Percentiles rank a stretch among this genome's conserved stretches.
Conservation (phyloP, 495 filamentous ascomycete species). For the Geopyxis carbonaria region DNA sequence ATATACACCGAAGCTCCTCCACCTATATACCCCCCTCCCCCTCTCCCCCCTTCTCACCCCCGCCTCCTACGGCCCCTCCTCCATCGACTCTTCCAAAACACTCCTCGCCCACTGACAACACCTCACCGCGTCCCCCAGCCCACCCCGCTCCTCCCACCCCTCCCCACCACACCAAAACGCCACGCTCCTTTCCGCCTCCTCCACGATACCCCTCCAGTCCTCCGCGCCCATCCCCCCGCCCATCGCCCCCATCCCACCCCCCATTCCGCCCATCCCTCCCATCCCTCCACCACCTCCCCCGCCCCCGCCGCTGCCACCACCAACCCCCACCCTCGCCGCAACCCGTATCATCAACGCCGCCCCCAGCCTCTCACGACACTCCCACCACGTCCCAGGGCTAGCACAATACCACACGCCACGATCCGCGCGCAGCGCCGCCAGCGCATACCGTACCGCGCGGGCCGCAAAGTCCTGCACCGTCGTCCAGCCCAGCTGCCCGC, state of each 20-base stretch:
- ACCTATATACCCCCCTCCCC: too few relatives aligned
- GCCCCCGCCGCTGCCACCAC: slow-evolving; percentile 1
- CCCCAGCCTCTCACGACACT: slow-evolving; percentile 8
- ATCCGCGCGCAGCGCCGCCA: slow-evolving; percentile 8
- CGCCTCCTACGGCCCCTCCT: too few relatives aligned
- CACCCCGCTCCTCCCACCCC: background rate
- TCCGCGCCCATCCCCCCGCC: slow-evolving; percentile 5
- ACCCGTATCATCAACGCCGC: slow-evolving; percentile 9
- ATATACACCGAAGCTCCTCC: too few relatives aligned
- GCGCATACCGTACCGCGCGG: slow-evolving; percentile 8
- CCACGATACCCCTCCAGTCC: slow-evolving; percentile 7
- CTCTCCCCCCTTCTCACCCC: too few relatives aligned
- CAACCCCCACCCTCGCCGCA: slow-evolving; percentile 7
- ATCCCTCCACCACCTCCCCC: slow-evolving; percentile 10
- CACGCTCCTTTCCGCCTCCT: slow-evolving; percentile 9
- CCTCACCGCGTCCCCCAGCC: too few relatives aligned
- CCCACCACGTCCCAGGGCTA: slow-evolving; percentile 10
- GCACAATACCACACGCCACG: slow-evolving; percentile 11
- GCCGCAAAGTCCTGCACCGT: slow-evolving; percentile 6
- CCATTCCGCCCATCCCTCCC: slow-evolving; percentile 8
- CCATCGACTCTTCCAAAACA: too few relatives aligned
- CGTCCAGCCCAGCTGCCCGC: background rate
- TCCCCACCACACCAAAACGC: slow-evolving; percentile 7
- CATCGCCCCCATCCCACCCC: slow-evolving; percentile 4
- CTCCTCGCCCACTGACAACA: too few relatives aligned